Evolutionary conservation across 192 early-diverging fungal species (phyloP).

Genomic region (Backusella sp.): DNA sequence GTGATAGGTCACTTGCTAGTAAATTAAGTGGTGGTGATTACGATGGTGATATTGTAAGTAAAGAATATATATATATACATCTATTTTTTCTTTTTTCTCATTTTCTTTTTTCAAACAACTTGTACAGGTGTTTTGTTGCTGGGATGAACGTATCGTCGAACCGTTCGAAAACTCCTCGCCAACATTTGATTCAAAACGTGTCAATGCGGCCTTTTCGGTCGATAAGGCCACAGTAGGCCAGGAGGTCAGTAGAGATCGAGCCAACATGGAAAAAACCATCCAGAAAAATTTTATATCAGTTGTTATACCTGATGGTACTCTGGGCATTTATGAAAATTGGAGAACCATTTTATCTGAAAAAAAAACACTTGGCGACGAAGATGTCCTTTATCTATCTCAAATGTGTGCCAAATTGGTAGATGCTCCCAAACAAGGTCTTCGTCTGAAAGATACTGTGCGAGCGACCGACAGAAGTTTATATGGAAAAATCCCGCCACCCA

Average conservation of each 20-base stretch:
- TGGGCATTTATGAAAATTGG: conserved; percentile 28
- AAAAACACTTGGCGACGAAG: conserved; percentile 14
- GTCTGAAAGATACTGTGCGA: conserved; percentile 1
- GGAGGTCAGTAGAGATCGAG: neutral
- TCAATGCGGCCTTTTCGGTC: conserved; percentile 21
- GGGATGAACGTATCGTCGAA: conserved; percentile 36
- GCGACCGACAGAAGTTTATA: neutral
- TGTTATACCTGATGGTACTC: conserved; percentile 12
- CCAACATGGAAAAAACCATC: neutral
- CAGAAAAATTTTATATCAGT: conserved; percentile 19
- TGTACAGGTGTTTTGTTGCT: conserved; percentile 38
- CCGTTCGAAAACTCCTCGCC: conserved; percentile 14
- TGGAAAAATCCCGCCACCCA: conserved; percentile 11
- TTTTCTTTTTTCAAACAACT: neutral
- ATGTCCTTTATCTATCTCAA: conserved; percentile 33
- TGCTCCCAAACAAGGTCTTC: conserved; percentile 35
- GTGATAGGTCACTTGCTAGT: conserved; percentile 64
- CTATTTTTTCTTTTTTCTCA: too few relatives aligned
- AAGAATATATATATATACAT: neutral
- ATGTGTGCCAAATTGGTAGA: conserved; percentile 35
- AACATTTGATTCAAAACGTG: neutral
- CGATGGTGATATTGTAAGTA: conserved; percentile 64
- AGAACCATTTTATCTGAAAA: conserved; percentile 24
- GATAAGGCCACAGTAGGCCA: neutral
- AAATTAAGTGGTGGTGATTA: conserved; percentile 79